A percentile compares a stretch with the other conserved stretches of the same genome.
These are phyloP conservation scores for Saturnispora zaruensis DNA, from an alignment of 805 yeast genomes.

Conservation along the genomic window DNA sequence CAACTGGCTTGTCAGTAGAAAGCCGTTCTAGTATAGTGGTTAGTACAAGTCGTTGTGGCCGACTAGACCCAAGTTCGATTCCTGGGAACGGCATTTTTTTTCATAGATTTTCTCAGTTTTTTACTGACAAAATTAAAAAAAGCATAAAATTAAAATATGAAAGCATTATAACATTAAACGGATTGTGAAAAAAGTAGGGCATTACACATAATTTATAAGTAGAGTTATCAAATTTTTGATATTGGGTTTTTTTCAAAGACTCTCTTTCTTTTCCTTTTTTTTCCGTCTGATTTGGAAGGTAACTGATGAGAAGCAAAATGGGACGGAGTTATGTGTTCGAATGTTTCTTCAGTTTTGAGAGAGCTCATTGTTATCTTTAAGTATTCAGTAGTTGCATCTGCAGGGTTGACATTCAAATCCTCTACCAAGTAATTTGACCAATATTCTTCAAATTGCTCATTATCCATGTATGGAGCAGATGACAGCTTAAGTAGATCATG, in stretches of 20 bases:
- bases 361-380: conserved; percentile 42
- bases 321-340: conserved; percentile 41
- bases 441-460: conserved; percentile 63
- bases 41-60: conserved; percentile 23
- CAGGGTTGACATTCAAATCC: conserved; percentile 31
- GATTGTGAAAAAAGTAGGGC: neutral
- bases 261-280: conserved; percentile 8
- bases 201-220: no score
- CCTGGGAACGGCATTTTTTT: conserved; percentile 21
- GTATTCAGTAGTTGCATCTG: conserved; percentile 1
- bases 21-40: conserved; percentile 24
- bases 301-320: conserved; percentile 10
- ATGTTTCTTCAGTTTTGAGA: conserved; percentile 26
- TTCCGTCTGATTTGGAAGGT: conserved; percentile 5
- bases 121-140: neutral
- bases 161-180: neutral
- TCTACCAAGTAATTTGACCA: conserved; percentile 54
- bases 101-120: neutral
- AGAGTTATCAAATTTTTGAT: neutral
- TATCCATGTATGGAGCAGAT: conserved; percentile 37
- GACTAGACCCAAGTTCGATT: conserved; percentile 23
- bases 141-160: neutral
- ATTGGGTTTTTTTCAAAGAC: conserved; percentile 9
- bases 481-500: conserved; percentile 49
- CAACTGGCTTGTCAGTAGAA: no score